A percentile compares a stretch with the other conserved stretches of the same genome.
These are phyloP conservation scores for Neospermospora avenae DNA, from an alignment of 2,329 filamentous ascomycete species.

Conservation along the genomic window DNA sequence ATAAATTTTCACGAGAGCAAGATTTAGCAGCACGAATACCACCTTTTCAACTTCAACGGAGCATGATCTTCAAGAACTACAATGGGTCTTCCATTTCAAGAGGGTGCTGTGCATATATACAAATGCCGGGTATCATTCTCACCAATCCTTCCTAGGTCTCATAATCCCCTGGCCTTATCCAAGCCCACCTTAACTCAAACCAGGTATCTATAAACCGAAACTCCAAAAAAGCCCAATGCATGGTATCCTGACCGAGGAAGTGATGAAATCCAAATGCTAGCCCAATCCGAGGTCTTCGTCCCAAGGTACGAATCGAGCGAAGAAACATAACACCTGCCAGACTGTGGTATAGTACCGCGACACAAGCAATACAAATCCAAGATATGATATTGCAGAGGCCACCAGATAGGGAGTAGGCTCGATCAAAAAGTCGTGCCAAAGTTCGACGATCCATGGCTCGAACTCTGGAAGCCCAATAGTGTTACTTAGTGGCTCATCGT, in stretches of 20 bases:
- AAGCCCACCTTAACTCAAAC: neutral
- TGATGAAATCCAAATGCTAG: neutral
- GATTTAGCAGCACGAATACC: neutral
- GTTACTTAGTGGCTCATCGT: conserved; percentile 8
- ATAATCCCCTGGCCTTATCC: neutral
- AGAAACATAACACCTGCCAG: conserved; percentile 22
- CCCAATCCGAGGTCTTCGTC: conserved; percentile 22
- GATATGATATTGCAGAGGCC: conserved; percentile 23
- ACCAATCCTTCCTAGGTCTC: neutral
- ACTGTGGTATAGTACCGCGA: conserved; percentile 21
- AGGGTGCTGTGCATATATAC: conserved; percentile 8
- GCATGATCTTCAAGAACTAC: neutral
- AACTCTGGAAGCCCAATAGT: conserved; percentile 21
- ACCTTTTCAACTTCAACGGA: neutral
- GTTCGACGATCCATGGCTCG: conserved; percentile 25
- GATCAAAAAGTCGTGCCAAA: conserved; percentile 29
- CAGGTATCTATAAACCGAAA: neutral
- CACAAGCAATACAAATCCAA: conserved; percentile 25
- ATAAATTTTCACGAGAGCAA: neutral
- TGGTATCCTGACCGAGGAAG: neutral
- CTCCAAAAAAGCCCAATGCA: neutral
- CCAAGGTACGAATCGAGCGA: conserved; percentile 27
- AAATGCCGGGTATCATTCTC: conserved; percentile 17
- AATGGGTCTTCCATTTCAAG: neutral
- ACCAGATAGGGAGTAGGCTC: conserved; percentile 31